Base-by-base conservation (phyloP, 306 rosid species). In the Vigna radiata region DNA sequence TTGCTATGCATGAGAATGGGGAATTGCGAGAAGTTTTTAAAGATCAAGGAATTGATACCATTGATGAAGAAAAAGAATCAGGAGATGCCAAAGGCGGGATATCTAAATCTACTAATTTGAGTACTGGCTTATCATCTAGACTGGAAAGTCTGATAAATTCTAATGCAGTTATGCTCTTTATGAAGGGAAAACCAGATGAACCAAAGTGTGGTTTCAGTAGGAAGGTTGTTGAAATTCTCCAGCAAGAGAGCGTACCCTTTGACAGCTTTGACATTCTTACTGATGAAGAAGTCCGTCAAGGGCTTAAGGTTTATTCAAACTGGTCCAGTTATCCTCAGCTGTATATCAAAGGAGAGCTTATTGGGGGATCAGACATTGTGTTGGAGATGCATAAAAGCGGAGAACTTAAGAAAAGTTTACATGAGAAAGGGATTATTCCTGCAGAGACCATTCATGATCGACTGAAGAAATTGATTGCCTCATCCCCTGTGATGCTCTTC, bases 301-400 rank as follows among this genome's bases (percentile, higher is more conserved):
- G 98, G 68, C 90, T 95, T 17, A 95, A 95, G 86, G 93, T 87
- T 73, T 86, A 83, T 73, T 95, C 98, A 53, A 95, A 95, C 83
- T 95, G 98, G 98, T 95, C 98, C 46, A 92, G 98, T 77, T 95
- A 90, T 76, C 98, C 98, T 21, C 97, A 92, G 73, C 83, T 95
- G 21, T 90, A 95, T 76, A 83, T 95, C 47, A 88, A 83, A 82
- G 87, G 90, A 7, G 93, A 95, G 77, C 91, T 95, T 47, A 83
- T 95, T 70, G 97, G 97, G 16, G 97, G 98, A 78, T 92, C 98
- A 18, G 98, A 95, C 87, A 90, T 95, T 72, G 90, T 90, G 46
- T 70, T 95, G 88, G 94, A 95, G 84, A 95, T 95, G 97, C 98
- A 92, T 49, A 95, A 88, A 86, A 90, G 97, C 12, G 97, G 98